These are phyloP conservation scores for Vitis hybrid DNA, from an alignment of 177 flowering plant genomes.

Conservation along the genomic window DNA sequence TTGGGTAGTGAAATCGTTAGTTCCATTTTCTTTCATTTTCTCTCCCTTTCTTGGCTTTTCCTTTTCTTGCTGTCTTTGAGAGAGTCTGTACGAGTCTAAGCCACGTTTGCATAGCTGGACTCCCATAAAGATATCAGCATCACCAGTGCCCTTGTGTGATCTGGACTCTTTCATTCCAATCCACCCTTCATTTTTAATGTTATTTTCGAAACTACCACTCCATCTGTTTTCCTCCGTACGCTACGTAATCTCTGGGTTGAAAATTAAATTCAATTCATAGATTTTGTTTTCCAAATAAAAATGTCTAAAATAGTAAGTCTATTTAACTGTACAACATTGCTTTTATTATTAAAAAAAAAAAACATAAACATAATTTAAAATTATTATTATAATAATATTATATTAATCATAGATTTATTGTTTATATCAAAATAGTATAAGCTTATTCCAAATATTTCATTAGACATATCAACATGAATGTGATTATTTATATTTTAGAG, in stretches of 20 bases:
- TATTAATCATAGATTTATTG: background rate
- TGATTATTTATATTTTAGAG: too few species aligned
- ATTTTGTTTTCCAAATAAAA: too few species aligned
- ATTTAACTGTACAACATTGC: background rate
- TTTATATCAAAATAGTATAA: background rate
- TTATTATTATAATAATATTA: too few species aligned
- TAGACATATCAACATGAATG: background rate
- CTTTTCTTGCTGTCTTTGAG: background rate
- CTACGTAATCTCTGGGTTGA: background rate
- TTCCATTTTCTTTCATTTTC: background rate
- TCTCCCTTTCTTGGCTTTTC: background rate
- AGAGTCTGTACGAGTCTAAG: constrained; percentile 19
- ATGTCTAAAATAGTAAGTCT: background rate
- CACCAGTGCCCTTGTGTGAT: constrained; percentile 2
- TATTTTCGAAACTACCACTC: background rate
- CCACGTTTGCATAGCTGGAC: constrained; percentile 26
- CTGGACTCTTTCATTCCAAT: background rate
- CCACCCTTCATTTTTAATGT: background rate
- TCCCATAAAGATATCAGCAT: background rate
- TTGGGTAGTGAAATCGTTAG: too few species aligned
- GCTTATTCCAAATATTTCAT: too few species aligned
- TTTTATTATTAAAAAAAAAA: too few species aligned
- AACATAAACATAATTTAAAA: too few species aligned
- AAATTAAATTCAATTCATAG: background rate
- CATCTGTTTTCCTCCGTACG: background rate